Evolutionary conservation across 2,329 filamentous ascomycete species (phyloP).

Genomic region (Cordyceps sp.): DNA sequence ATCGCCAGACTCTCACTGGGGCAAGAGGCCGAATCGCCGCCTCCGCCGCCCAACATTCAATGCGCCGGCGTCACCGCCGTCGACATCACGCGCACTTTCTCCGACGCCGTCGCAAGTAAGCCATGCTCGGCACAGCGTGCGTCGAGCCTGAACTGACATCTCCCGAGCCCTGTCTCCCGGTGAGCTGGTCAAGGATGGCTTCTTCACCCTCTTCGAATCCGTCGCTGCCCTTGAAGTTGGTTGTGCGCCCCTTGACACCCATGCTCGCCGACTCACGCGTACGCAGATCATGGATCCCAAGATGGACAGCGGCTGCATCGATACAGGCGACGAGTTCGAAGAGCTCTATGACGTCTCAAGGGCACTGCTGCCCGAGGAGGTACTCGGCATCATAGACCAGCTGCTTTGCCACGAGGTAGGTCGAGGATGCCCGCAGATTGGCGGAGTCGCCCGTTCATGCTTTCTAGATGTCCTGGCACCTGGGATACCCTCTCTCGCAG

Average conservation of each 20-base stretch:
- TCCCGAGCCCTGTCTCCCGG: conserved; percentile 55
- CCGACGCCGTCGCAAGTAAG: conserved; percentile 34
- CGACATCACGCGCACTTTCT: conserved; percentile 43
- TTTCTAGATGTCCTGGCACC: conserved; percentile 79
- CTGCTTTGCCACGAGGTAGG: conserved; percentile 72
- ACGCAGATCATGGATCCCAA: conserved; percentile 92
- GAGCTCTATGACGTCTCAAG: conserved; percentile 62
- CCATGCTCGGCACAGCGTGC: neutral
- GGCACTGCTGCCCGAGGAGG: conserved; percentile 56
- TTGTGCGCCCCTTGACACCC: neutral
- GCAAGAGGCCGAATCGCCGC: conserved; percentile 11
- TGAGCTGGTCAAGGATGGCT: conserved; percentile 81
- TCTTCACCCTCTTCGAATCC: conserved; percentile 86
- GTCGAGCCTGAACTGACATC: conserved; percentile 9
- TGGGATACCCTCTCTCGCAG: conserved; percentile 88
- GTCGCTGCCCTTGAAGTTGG: conserved; percentile 68
- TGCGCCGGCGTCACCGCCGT: conserved; percentile 34
- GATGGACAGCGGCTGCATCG: conserved; percentile 88
- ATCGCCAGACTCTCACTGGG: conserved; percentile 24
- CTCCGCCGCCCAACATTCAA: conserved; percentile 19
- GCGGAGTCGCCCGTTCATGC: too few species aligned
- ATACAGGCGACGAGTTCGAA: conserved; percentile 64
- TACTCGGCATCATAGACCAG: conserved; percentile 89
- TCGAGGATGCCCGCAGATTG: neutral
- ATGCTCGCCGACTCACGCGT: neutral